Conservation (phyloP, 2,329 filamentous ascomycete genomes). For the Trichoderma sp. region DNA sequence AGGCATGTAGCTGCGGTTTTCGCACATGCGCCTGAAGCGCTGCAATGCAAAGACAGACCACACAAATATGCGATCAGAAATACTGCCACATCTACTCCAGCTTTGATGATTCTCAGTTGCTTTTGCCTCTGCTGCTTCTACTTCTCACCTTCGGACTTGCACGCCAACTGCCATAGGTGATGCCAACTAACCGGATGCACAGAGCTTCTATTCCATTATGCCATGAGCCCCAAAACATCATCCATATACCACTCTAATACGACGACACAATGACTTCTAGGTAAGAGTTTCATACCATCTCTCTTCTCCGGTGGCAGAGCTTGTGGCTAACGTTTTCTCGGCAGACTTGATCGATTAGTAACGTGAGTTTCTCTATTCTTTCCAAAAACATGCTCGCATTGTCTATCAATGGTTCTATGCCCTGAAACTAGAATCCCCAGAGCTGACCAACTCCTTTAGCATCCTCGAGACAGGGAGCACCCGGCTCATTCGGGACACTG, state of each 20-base stretch:
- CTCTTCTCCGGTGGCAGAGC: background rate
- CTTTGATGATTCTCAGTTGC: background rate
- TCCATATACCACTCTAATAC: slow-evolving; percentile 34
- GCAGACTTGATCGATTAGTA: slow-evolving; percentile 80
- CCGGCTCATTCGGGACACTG: slow-evolving; percentile 92
- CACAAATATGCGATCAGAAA: background rate
- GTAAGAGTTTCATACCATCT: slow-evolving; percentile 40
- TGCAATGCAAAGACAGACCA: background rate
- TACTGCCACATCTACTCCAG: background rate
- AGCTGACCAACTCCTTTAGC: slow-evolving; percentile 49
- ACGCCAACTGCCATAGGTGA: background rate
- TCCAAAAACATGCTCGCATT: background rate
- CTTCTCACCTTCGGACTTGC: background rate
- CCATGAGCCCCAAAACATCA: slow-evolving; percentile 35
- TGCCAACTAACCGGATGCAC: background rate
- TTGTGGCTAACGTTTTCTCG: slow-evolving; percentile 25
- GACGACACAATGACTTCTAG: slow-evolving; percentile 60
- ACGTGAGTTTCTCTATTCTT: slow-evolving; percentile 65
- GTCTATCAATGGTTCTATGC: background rate
- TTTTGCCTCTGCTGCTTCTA: background rate
- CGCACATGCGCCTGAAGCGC: background rate
- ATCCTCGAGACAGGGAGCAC: slow-evolving; percentile 98
- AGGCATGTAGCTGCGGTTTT: background rate
- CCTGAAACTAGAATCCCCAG: background rate
- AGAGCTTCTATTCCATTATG: slow-evolving; percentile 33